phyloP scores from a whole-genome alignment of 2,329 filamentous ascomycete species.

The Grosmannia serpens region DNA sequence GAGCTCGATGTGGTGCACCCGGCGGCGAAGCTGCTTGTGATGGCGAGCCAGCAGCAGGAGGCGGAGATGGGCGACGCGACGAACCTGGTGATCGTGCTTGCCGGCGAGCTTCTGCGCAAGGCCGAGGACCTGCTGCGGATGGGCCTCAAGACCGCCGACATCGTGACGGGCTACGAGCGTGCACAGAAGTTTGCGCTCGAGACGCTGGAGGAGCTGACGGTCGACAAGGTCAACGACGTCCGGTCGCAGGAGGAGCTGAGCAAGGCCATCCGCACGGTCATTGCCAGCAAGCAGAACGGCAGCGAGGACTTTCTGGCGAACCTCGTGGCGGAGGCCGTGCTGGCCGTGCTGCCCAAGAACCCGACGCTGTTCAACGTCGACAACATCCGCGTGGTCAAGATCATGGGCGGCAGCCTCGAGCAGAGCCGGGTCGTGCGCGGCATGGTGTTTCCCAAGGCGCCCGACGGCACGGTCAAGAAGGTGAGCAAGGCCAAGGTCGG shows the following conservation, averaged over 20 bases:
- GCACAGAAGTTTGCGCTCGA: constrained; percentile 82
- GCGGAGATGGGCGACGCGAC: constrained; percentile 98
- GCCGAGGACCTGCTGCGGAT: constrained; percentile 92
- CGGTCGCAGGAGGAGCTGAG: constrained; percentile 70
- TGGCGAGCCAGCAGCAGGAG: constrained; percentile 98
- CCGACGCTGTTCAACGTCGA: constrained; percentile 95
- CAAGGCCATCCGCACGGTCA: constrained; percentile 91
- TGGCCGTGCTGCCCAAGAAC: constrained; percentile 91
- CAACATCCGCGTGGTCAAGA: constrained; percentile 98
- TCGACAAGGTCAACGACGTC: constrained; percentile 84
- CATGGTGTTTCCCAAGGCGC: constrained; percentile 96
- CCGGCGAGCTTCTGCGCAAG: constrained; percentile 91
- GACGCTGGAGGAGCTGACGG: constrained; percentile 72
- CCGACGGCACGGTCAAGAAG: constrained; percentile 87
- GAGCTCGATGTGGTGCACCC: constrained; percentile 98
- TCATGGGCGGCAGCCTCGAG: constrained; percentile 93
- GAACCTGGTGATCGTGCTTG: constrained; percentile 91
- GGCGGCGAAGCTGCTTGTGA: constrained; percentile 91
- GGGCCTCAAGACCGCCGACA: constrained; percentile 97
- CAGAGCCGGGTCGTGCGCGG: constrained; percentile 92
- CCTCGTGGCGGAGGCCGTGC: constrained; percentile 73
- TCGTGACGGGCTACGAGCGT: constrained; percentile 90
- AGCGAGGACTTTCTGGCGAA: constrained; percentile 79
- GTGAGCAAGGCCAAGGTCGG: constrained; percentile 87
- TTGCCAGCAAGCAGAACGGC: constrained; percentile 93